These are phyloP conservation scores for Penicillium concentricum DNA, from an alignment of 2,329 filamentous ascomycete species.

Conservation along the genomic window DNA sequence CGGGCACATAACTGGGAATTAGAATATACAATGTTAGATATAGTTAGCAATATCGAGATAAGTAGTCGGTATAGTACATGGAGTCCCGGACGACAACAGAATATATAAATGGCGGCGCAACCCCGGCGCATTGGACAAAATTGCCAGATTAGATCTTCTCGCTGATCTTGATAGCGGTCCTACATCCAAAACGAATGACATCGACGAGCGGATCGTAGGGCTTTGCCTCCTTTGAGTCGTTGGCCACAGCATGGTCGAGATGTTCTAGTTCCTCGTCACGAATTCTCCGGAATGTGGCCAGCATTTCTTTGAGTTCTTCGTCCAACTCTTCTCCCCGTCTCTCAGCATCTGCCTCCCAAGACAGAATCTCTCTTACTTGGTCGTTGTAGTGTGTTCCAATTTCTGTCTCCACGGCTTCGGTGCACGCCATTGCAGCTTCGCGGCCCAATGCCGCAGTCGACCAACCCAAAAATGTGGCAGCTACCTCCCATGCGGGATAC, in stretches of 20 bases:
- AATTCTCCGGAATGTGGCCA: slow-evolving; percentile 75
- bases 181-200: slow-evolving; percentile 84
- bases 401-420: slow-evolving; percentile 96
- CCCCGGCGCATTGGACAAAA: too few species aligned
- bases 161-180: slow-evolving; percentile 86
- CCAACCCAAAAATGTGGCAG: slow-evolving; percentile 83
- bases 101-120: background rate
- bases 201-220: slow-evolving; percentile 88
- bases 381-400: slow-evolving; percentile 95
- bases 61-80: slow-evolving; percentile 5
- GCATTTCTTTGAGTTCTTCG: slow-evolving; percentile 70
- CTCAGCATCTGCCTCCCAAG: slow-evolving; percentile 77
- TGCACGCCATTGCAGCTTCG: slow-evolving; percentile 97
- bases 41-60: background rate
- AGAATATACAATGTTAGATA: background rate
- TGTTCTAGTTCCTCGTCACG: slow-evolving; percentile 96
- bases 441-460: slow-evolving; percentile 82
- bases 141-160: slow-evolving; percentile 41
- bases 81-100: background rate
- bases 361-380: slow-evolving; percentile 77
- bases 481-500: slow-evolving; percentile 82
- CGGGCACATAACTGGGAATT: slow-evolving; percentile 4
- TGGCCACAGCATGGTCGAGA: slow-evolving; percentile 88
- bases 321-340: slow-evolving; percentile 75
- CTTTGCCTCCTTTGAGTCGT: slow-evolving; percentile 85